Base-by-base conservation (phyloP, 192 early-diverging fungal species). In the Pilaira anomala region DNA sequence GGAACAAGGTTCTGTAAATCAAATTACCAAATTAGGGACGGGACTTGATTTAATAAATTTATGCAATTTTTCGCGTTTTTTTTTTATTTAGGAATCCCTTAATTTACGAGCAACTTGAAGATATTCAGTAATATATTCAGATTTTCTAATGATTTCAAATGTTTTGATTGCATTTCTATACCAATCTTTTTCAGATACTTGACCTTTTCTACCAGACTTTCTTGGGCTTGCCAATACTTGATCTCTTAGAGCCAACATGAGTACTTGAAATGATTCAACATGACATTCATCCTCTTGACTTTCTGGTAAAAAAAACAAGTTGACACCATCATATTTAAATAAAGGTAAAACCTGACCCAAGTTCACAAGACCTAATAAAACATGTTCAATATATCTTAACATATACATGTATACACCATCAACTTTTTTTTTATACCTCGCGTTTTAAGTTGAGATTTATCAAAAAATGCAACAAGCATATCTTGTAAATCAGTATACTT, bases 161-260 rank as follows among this genome's bases (percentile, higher is more conserved):
- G 52, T 60, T 39, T 72, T 78, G 11, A 78, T 48, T 1, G 76
- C 68, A 60, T 65, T 72, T 29, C 63, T 19, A 24, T 53, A 76
- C 75, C 76, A 78, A 19, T 78, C 76, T 50, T 68, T 71, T 54
- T 78, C 76, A n/a, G 76, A 78, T 19, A 78, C 40, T 30, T 78
- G 76, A 3, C 73, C 73, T 36, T 67, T 71, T 51, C 69, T 78
- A 3, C 73, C 69, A 19, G 45, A 33, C 22, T 51, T 71, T 48
- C 74, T 53, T 14, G 76, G 73, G 4, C 67, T 65, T 3, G 70
- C 72, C 58, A 78, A 65, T 3, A 78, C 62, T 48, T 72, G 72
- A 29, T 78, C 70, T 28, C 73, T 58, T 25, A 78, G 25, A 6
- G 55, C 48, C 3, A 48, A 42, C 7, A 74, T n/a, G 3, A 78